A percentile compares a stretch with the other conserved stretches of the same genome.
Conservation (phyloP, 1,284 basidiomycete species). For the Meira miltonrushii region DNA sequence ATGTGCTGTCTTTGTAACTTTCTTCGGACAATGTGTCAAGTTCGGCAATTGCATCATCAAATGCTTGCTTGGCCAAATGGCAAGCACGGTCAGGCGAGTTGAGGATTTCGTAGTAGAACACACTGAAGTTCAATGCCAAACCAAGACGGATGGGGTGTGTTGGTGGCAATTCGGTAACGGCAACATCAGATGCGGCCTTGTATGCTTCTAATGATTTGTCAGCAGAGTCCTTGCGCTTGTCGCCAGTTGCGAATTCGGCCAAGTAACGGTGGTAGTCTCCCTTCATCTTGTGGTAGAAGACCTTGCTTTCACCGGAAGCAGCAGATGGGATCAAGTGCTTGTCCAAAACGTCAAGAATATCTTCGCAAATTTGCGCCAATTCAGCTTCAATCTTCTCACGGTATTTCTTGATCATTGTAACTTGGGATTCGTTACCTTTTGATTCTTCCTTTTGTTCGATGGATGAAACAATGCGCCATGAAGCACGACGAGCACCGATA, state of each 20-base stretch:
- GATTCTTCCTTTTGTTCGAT: conserved; percentile 99
- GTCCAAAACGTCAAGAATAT: conserved; percentile 96
- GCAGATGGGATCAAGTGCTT: conserved; percentile 99
- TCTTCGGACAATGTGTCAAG: conserved; percentile 99
- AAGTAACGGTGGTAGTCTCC: conserved; percentile 99
- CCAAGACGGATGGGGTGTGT: conserved; percentile 99
- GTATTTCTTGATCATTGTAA: conserved; percentile 98
- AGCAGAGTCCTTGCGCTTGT: conserved; percentile 96
- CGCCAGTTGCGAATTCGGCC: conserved; percentile 97
- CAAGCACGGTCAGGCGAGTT: conserved; percentile 99
- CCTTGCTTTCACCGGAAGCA: conserved; percentile 95
- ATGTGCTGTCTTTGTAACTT: conserved; percentile 76
- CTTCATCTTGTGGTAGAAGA: conserved; percentile 99
- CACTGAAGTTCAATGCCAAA: conserved; percentile 98
- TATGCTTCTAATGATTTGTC: conserved; percentile 99
- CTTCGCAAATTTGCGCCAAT: conserved; percentile 98
- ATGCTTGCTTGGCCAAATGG: conserved; percentile 99
- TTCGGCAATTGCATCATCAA: conserved; percentile 99
- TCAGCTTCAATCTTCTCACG: conserved; percentile 92
- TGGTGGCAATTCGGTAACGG: conserved; percentile 92
- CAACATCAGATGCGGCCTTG: conserved; percentile 98
- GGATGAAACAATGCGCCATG: conserved; percentile 97
- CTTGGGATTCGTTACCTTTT: conserved; percentile 96
- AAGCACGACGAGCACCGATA: conserved; percentile 96
- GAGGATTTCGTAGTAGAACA: conserved; percentile 99